Percentiles rank a stretch among this genome's conserved stretches.
Conservation (phyloP, 306 rosid species). For the Clitoria ternatea region DNA sequence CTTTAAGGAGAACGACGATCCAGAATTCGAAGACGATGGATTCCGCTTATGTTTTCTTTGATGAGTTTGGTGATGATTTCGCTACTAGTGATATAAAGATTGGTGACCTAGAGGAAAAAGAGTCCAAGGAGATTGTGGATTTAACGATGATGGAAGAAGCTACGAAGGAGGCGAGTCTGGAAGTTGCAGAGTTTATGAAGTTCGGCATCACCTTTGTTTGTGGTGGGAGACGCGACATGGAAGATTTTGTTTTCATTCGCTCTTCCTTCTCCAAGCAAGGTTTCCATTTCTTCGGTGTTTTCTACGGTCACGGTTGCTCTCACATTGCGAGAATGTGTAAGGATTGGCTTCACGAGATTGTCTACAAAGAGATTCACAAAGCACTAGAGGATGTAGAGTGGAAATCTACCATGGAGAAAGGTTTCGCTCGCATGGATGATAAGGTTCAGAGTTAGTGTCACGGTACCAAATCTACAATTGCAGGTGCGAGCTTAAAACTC, state of each 20-base stretch:
- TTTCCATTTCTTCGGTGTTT: slow-evolving; percentile 72
- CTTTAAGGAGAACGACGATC: too few relatives aligned
- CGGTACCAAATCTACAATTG: slow-evolving; percentile 16
- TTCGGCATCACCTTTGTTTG: slow-evolving; percentile 78
- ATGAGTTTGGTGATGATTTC: too few relatives aligned
- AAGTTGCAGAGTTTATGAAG: slow-evolving; percentile 19
- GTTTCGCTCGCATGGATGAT: slow-evolving; percentile 39
- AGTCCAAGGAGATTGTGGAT: too few relatives aligned
- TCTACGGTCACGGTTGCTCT: slow-evolving; percentile 98
- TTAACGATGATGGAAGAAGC: too few relatives aligned
- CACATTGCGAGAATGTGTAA: slow-evolving; percentile 50
- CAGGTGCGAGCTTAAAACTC: slow-evolving; percentile 53
- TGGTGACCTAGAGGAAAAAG: too few relatives aligned
- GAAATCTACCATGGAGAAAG: slow-evolving; percentile 23
- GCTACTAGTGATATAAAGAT: too few relatives aligned
- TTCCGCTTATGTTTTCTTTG: too few relatives aligned
- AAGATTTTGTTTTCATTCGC: slow-evolving; percentile 63
- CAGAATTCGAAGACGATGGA: too few relatives aligned
- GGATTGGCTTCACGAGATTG: slow-evolving; percentile 31
- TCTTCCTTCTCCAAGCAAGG: slow-evolving; percentile 25
- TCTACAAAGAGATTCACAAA: slow-evolving; percentile 20
- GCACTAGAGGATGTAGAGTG: background rate
- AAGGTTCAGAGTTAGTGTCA: slow-evolving; percentile 31
- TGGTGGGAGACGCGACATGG: slow-evolving; percentile 92
- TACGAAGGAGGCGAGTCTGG: too few relatives aligned